Base-by-base conservation (phyloP, 108 stramenopile species). In the Conticribra weissflogii region DNA sequence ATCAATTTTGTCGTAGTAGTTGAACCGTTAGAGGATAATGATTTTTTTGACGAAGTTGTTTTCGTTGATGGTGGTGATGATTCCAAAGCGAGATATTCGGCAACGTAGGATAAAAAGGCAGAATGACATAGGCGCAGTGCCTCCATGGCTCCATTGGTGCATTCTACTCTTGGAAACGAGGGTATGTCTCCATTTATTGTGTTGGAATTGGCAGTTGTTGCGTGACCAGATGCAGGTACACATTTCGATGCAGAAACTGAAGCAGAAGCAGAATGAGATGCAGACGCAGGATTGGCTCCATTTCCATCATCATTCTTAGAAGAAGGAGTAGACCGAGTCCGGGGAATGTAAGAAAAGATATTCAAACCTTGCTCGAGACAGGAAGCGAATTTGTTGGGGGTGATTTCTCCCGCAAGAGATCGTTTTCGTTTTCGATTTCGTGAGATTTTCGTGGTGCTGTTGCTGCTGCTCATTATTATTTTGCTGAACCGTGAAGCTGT, bases 101-200 rank as follows among this genome's bases (percentile, higher is more conserved):
- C 45, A 23, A 33, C 23, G 16, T 23, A 16, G 25, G 50, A 32
- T 30, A 71, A 3, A 33, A 71, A 71, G 22, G 56, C 61, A 23
- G 69, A 50, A 24, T 71, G 69, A 36, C 69, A 71, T 31, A 52
- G 0, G 12, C 57, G 60, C 32, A 71, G 22, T 30, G 69, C 69
- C 29, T 71, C 69, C 62, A 71, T 63, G 28, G 61, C 69, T 16
- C 69, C 69, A 32, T 71, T 63, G 60, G 69, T 71, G 31, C 69
- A 71, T 63, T 52, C 49, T 51, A 63, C 33, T 51, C 47, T 19
- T 52, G 44, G 19, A 12, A n/a, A 21, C 18, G 19, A 51, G 9
- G 21, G n/a, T n/a, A n/a, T 51, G 50, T 51, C 15, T 3, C 18
- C 19, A 21, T 51, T n/a, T 22, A 5, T 5, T 51, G 50, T n/a